Evolutionary conservation across 495 filamentous ascomycete genomes (phyloP).

Genomic region (Podospora fimiseda): DNA sequence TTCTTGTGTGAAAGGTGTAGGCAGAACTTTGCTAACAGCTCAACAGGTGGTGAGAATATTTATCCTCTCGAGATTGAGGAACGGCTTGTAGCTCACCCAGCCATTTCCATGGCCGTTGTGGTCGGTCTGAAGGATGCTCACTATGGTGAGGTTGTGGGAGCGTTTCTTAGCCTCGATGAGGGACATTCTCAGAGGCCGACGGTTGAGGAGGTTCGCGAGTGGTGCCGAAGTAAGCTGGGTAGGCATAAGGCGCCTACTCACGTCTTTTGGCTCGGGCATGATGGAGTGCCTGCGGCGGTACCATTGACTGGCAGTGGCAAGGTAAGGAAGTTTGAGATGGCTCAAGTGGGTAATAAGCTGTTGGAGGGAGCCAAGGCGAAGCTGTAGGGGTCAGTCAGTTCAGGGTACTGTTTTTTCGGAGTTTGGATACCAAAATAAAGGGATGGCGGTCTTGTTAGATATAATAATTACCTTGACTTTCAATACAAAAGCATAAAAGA

Average conservation of each 20-base stretch:
- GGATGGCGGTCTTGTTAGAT: neutral
- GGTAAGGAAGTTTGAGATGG: constrained; percentile 62
- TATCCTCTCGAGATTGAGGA: constrained; percentile 70
- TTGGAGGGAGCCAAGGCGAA: constrained; percentile 34
- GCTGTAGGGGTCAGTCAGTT: constrained; percentile 20
- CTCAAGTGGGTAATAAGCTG: constrained; percentile 47
- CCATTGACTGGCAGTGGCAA: constrained; percentile 68
- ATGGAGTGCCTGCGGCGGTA: constrained; percentile 48
- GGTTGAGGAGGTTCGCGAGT: constrained; percentile 49
- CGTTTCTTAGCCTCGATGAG: constrained; percentile 45
- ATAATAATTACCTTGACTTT: too few species aligned
- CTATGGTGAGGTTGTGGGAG: constrained; percentile 63
- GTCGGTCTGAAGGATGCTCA: constrained; percentile 56
- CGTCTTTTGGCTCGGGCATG: constrained; percentile 59
- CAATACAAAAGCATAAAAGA: neutral
- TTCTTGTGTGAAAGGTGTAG: neutral
- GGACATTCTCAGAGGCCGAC: constrained; percentile 28
- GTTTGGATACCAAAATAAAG: neutral
- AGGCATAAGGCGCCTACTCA: constrained; percentile 62
- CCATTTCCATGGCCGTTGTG: constrained; percentile 51
- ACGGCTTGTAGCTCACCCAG: constrained; percentile 52
- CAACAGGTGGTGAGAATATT: constrained; percentile 51
- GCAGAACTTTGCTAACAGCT: constrained; percentile 1
- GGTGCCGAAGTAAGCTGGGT: constrained; percentile 55
- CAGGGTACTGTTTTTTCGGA: neutral